These are phyloP conservation scores for Zelonia costaricensis DNA, from an alignment of 208 protist genomes.

Conservation along the genomic window DNA sequence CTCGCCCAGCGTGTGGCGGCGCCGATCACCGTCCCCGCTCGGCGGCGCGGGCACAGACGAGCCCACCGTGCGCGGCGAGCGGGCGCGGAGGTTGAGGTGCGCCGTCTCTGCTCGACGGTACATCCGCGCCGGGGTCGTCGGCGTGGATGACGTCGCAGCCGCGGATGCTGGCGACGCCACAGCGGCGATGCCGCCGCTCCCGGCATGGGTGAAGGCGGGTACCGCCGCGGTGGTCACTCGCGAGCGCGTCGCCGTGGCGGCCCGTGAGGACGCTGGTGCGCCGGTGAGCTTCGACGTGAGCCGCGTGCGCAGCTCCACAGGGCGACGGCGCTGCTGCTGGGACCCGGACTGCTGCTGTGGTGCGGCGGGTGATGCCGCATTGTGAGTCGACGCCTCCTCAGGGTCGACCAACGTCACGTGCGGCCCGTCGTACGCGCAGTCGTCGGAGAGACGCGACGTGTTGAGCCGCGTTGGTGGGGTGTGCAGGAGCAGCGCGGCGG, in stretches of 20 bases:
- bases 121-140: too few relatives aligned
- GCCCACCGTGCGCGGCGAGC: background rate
- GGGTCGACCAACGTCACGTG: conserved; percentile 9
- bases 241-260: background rate
- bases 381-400: background rate
- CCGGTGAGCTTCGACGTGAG: background rate
- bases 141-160: too few relatives aligned
- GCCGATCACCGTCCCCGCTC: background rate
- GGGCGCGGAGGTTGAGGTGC: background rate
- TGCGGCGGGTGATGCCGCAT: background rate
- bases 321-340: background rate
- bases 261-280: background rate
- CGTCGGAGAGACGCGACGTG: background rate
- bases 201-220: background rate
- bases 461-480: background rate
- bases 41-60: background rate
- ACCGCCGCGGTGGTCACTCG: background rate
- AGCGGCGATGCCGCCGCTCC: too few relatives aligned
- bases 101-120: too few relatives aligned
- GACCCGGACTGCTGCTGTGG: conserved; percentile 1
- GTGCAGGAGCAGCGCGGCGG: background rate
- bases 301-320: conserved; percentile 2
- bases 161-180: too few relatives aligned
- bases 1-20: conserved; percentile 19
- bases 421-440: background rate